Conservation (phyloP, 2,329 filamentous ascomycete genomes). For the Pezicula radicicola region DNA sequence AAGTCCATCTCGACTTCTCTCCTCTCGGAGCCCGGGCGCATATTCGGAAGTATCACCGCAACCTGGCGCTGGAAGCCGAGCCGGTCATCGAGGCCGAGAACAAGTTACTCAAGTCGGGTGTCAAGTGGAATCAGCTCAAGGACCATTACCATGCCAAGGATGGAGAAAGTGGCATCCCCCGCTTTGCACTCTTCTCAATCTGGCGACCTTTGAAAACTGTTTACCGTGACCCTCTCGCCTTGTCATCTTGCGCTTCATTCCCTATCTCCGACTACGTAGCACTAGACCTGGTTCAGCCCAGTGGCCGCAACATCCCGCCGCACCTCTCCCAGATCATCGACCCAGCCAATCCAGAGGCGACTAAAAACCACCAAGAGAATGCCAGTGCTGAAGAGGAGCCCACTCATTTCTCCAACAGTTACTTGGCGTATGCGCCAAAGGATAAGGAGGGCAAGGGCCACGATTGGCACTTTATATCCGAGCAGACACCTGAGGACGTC, state of each 20-base stretch:
- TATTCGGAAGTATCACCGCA: slow-evolving; percentile 23
- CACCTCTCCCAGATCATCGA: background rate
- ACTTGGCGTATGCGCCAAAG: slow-evolving; percentile 1
- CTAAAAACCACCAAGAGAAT: background rate
- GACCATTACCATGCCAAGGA: background rate
- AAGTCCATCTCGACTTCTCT: slow-evolving; percentile 27
- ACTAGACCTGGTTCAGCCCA: slow-evolving; percentile 6
- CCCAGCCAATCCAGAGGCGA: background rate
- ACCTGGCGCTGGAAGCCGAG: slow-evolving; percentile 12
- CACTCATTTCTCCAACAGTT: slow-evolving; percentile 2
- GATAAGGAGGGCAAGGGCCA: slow-evolving; percentile 8
- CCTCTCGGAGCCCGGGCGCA: slow-evolving; percentile 24
- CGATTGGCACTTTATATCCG: slow-evolving; percentile 16
- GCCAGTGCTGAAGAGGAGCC: slow-evolving; percentile 4
- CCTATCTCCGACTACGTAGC: slow-evolving; percentile 10
- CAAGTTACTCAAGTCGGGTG: slow-evolving; percentile 1
- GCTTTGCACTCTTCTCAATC: slow-evolving; percentile 17
- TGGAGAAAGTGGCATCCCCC: slow-evolving; percentile 8
- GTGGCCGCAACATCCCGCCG: background rate
- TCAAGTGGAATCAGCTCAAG: slow-evolving; percentile 3
- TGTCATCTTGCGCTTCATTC: slow-evolving; percentile 11
- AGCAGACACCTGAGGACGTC: slow-evolving; percentile 17
- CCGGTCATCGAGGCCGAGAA: slow-evolving; percentile 23
- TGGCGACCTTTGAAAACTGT: slow-evolving; percentile 19
- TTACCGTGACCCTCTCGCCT: slow-evolving; percentile 17